Evolutionary conservation across 1,284 basidiomycete genomes (phyloP), one percentile per base, ranked within the genome.

Genomic region (Amylostereum areolatum): DNA sequence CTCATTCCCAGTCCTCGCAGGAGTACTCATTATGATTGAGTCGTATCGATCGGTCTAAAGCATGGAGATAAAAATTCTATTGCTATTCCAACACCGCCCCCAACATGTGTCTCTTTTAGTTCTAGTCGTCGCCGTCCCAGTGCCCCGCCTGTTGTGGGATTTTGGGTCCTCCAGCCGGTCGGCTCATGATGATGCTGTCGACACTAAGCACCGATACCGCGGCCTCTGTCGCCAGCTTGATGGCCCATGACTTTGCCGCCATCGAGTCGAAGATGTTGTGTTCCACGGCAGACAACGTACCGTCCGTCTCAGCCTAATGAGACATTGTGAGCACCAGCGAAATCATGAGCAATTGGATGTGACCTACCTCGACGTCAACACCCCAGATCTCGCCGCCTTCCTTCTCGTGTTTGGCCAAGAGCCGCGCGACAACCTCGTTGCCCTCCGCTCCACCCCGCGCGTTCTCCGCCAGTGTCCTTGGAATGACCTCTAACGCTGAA

Each of bases 181-280:
- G 93, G 68, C 90, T 92, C 83, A 97, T 96, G 71, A 99, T 99
- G 68, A 98, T 97, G 60, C 89, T 92, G 69, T 99, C 97, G 8
- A 99, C 97, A 52, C 87, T 89, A 43, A 99, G 80, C 25, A 99
- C 93, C 0, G 89, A 86, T 47, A 95, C 83, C 2, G 97, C 97
- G 4, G 97, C 95, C 63, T 97, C 95, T 0, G 94, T 95, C 11
- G 89, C 93, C 30, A 94, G 81, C 52, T 81, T 76, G 56, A 97
- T 80, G 1, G 92, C 92, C 92, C 93, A 97, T 7, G 82, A 74
- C 67, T 96, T 97, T 12, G 91, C 89, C 6, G 85, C 87, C 2
- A 97, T 74, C 27, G 93, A 85, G 64, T 97, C 93, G 52, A 83
- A 78, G 55, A 94, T 91, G 56, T 81, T 73, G 66, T 77, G 72